A percentile compares a stretch with the other conserved stretches of the same genome.
Evolutionary conservation across 331 rosid genomes (phyloP).

Genomic region (Quercus lobata): DNA sequence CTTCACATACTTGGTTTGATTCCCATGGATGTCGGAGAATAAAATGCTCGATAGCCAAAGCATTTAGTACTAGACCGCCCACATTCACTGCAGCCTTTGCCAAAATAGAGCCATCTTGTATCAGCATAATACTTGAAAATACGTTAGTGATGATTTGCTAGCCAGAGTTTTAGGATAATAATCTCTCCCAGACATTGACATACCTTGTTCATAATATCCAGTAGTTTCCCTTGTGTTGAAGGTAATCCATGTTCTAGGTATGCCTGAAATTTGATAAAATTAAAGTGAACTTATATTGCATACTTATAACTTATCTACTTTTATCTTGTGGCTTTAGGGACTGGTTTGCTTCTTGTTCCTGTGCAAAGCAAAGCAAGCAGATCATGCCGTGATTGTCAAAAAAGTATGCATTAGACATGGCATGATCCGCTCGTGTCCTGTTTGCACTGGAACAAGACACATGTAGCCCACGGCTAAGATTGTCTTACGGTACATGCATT

Average conservation of each 20-base stretch:
- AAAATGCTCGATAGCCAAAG: conserved; percentile 88
- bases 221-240: conserved; percentile 60
- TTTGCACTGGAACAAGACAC: too few species aligned
- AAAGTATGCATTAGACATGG: too few species aligned
- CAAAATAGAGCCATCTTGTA: conserved; percentile 9
- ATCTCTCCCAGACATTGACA: neutral
- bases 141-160: neutral
- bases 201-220: conserved; percentile 84
- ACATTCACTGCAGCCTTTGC: conserved; percentile 77
- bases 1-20: conserved; percentile 51
- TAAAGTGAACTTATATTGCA: conserved; percentile 15
- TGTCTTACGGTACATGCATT: conserved; percentile 97
- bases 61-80: conserved; percentile 80
- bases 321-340: neutral
- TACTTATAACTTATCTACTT: neutral
- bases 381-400: too few species aligned
- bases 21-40: conserved; percentile 79
- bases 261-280: conserved; percentile 52
- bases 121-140: conserved; percentile 4
- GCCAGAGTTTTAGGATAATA: neutral
- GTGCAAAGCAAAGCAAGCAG: too few species aligned
- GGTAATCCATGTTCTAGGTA: conserved; percentile 86
- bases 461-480: conserved; percentile 12
- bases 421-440: too few species aligned
- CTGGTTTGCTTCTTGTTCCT: too few species aligned